Base-by-base conservation (phyloP, 345 rosid genomes). In the Citrus glauca region DNA sequence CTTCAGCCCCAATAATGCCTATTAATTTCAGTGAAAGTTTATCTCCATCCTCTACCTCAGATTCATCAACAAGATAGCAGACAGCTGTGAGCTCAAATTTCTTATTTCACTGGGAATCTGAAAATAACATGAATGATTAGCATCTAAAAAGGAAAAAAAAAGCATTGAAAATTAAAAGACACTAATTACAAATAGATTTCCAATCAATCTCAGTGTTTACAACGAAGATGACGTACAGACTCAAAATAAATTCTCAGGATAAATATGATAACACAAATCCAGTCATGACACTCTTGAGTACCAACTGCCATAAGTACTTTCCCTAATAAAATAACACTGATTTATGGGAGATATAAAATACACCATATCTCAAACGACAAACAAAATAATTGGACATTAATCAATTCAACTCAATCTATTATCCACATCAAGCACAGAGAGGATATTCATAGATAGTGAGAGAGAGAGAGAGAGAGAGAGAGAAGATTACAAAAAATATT, bases 31-130 rank as follows among this genome's bases (percentile, higher is more conserved):
- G 68, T 63, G 33, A 82, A 72, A 48, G 63, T 80, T 78, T 79
- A 40, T 78, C 37, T 60, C 79, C 63, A 82, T 86, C 19, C 61
- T 81, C 71, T 19, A 75, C 76, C 80, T 83, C 84, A 56, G 60
- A 74, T 55, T 48, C 16, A 61, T 6, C 42, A 59, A 22, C 66
- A 71, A 17, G 66, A 64, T 55, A 42, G 75, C 38, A 30, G 35
- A 67, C 37, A 62, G 11, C 72, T 28, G 67, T 5, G 2, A 13
- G 38, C n/a, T 7, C 63, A 69, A 17, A 72, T 74, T 62, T 77
- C 69, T 65, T 27, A 67, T 64, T 57, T 38, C 73, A 76, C 76
- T 30, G 66, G 64, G 78, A 75, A 84, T 83, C 91, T 80, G 82
- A 78, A 81, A 71, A 75, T 13, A 74, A 79, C 7, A 65, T 53